These are phyloP conservation scores for Ophiostoma piceae DNA, from an alignment of 2,329 filamentous ascomycete genomes.

Conservation along the genomic window DNA sequence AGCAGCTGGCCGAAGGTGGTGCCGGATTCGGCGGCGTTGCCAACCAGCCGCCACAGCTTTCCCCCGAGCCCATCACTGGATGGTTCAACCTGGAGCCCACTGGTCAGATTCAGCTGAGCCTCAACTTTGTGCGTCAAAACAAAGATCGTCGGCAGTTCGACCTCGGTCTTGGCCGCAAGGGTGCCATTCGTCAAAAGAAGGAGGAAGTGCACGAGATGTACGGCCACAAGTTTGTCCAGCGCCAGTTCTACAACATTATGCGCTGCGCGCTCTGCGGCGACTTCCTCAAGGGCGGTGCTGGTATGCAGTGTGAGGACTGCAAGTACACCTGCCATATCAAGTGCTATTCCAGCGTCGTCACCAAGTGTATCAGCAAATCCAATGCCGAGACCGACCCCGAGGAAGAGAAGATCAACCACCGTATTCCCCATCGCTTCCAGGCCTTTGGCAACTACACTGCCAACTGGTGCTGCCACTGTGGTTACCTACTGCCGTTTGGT, in stretches of 20 bases:
- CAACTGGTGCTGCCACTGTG: constrained; percentile 99
- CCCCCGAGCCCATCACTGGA: constrained; percentile 67
- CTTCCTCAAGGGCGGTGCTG: constrained; percentile 96
- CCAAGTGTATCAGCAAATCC: constrained; percentile 98
- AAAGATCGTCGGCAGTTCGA: constrained; percentile 79
- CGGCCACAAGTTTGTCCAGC: constrained; percentile 96
- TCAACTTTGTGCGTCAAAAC: constrained; percentile 88
- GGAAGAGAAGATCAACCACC: constrained; percentile 99
- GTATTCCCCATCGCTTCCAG: constrained; percentile 94
- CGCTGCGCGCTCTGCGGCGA: constrained; percentile 96
- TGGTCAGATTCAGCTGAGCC: constrained; percentile 81
- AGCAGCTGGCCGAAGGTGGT: constrained; percentile 28
- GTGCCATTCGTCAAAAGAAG: constrained; percentile 93
- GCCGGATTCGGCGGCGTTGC: constrained; percentile 28
- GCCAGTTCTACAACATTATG: constrained; percentile 99
- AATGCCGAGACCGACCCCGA: constrained; percentile 98
- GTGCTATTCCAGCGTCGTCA: constrained; percentile 93
- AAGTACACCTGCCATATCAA: constrained; percentile 99
- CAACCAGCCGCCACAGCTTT: constrained; percentile 45
- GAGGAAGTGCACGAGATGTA: constrained; percentile 98
- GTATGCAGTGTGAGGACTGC: constrained; percentile 99
- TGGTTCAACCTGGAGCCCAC: constrained; percentile 98
- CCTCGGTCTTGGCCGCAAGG: constrained; percentile 86
- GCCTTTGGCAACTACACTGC: constrained; percentile 96
- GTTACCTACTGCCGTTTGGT: constrained; percentile 89